Conservation (phyloP, 805 yeast genomes). For the Sungouiozyma intestinalis region DNA sequence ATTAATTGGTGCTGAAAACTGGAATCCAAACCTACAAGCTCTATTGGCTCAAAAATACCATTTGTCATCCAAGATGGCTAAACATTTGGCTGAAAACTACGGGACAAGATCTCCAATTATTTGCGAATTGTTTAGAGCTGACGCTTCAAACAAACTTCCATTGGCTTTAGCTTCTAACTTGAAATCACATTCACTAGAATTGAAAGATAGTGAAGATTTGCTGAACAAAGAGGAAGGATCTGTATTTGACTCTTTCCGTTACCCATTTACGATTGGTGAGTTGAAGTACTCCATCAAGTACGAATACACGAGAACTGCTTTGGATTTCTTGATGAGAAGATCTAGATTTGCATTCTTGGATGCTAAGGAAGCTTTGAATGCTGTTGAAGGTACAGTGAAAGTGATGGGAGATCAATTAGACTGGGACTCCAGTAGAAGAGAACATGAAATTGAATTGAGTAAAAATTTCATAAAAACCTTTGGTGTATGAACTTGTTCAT, state of each 20-base stretch:
- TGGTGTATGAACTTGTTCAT: conserved; percentile 32
- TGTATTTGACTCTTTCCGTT: conserved; percentile 39
- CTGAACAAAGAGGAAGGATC: conserved; percentile 1
- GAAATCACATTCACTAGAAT: conserved; percentile 12
- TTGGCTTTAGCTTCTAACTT: conserved; percentile 46
- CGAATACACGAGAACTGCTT: conserved; percentile 81
- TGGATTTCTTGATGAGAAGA: conserved; percentile 88
- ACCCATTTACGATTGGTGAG: conserved; percentile 88
- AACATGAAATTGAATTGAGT: conserved; percentile 41
- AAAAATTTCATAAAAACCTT: conserved; percentile 50
- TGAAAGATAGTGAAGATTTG: conserved; percentile 1
- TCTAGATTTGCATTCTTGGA: conserved; percentile 87
- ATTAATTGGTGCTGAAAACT: conserved; percentile 74
- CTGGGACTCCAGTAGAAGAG: conserved; percentile 57
- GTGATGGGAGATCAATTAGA: conserved; percentile 70
- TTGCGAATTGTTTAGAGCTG: conserved; percentile 43
- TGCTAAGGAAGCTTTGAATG: conserved; percentile 68
- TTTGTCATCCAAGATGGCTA: conserved; percentile 64
- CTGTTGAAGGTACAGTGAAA: conserved; percentile 77
- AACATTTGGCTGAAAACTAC: conserved; percentile 75
- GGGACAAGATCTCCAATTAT: conserved; percentile 83
- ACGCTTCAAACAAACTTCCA: conserved; percentile 50
- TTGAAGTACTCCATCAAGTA: conserved; percentile 67
- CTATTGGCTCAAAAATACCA: conserved; percentile 71
- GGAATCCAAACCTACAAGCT: conserved; percentile 62